A percentile compares a stretch with the other conserved stretches of the same genome.
These are phyloP conservation scores for Plantago ovata DNA, from an alignment of 257 asterid genomes.

Conservation along the genomic window DNA sequence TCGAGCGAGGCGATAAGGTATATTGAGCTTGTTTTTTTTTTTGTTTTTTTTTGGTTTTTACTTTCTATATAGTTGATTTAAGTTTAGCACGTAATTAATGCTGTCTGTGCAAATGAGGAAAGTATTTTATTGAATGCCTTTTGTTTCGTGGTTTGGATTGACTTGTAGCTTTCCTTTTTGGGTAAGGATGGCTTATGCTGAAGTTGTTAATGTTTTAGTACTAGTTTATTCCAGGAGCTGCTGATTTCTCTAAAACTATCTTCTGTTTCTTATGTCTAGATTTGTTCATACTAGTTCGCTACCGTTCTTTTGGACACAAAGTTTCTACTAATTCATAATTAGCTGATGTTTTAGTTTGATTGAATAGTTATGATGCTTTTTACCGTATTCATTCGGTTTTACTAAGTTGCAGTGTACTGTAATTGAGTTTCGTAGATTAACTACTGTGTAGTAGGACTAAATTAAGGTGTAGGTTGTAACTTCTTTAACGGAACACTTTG, in stretches of 20 bases:
- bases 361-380: no score
- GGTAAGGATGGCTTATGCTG: neutral
- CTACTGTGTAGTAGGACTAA: no score
- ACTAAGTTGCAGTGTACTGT: no score
- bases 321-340: neutral
- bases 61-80: neutral
- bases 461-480: no score
- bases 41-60: neutral
- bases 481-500: no score
- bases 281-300: neutral
- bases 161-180: neutral
- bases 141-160: neutral
- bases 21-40: neutral
- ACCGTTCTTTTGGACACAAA: neutral
- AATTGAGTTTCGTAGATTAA: no score
- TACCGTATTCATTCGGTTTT: no score
- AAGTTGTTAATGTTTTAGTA: neutral
- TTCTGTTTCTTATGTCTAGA: neutral
- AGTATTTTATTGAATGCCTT: neutral
- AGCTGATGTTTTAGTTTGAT: no score
- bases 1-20: conserved; percentile 88
- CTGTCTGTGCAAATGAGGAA: neutral
- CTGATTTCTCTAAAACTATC: neutral
- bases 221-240: neutral
- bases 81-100: neutral